Base-by-base conservation (phyloP, 441 rosid genomes). In the Croton setiger region DNA sequence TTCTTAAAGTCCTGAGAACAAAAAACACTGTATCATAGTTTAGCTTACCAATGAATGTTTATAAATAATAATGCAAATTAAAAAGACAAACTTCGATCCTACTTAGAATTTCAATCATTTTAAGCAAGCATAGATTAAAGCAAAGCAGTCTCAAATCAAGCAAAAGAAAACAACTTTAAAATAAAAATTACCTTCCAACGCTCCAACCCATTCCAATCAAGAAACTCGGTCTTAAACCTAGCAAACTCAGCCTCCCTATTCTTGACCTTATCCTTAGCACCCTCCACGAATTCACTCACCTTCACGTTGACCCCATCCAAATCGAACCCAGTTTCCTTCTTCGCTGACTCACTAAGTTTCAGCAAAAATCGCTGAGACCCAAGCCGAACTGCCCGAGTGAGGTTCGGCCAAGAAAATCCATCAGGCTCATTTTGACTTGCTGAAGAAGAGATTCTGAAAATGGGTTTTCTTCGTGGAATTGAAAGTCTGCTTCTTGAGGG, bases 161-260 rank as follows among this genome's bases (percentile, higher is more conserved):
- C 52, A 57, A 63, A 3, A 37, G 59, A n/a, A 51, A 59, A 2
- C 23, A 9, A 35, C 33, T 27, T 27, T 27, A 27, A 27, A 9
- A 15, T 21, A 66, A n/a, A 60, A 9, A 63, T 66, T 79, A 91
- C 97, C 96, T 91, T 88, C 98, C 98, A 93, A 53, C 77, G 83
- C 47, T 88, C 87, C 93, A 87, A 89, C 36, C 81, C 80, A 69
- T 91, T 93, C 98, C 98, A 93, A 21, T 80, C 77, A 71, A 88
- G 65, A 81, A 89, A 84, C 75, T 84, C 90, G 67, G 79, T 77
- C 75, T 79, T 79, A 17, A 86, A 82, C 49, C 85, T 87, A 77
- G 63, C 78, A 49, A 82, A 65, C 75, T 83, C 79, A 21, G 67
- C 70, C 68, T 80, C 79, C 27, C 79, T 82, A 67, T 79, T 79